Percentiles rank a stretch among this genome's conserved stretches.
These are phyloP conservation scores for Microcera coccophila DNA, from an alignment of 2,329 filamentous ascomycete species.

Conservation along the genomic window DNA sequence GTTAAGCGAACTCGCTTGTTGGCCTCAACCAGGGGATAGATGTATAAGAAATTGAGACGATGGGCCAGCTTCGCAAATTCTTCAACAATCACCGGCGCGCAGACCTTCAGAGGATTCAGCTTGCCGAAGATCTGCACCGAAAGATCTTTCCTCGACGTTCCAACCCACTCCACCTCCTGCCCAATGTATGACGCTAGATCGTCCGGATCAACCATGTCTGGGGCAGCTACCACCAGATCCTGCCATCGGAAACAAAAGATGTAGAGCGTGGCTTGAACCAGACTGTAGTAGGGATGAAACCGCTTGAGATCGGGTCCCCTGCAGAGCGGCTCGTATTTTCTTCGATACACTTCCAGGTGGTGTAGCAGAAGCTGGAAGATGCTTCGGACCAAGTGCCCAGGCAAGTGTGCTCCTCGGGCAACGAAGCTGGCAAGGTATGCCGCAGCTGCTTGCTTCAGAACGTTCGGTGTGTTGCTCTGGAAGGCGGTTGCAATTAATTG, in stretches of 20 bases:
- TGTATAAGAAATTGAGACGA: conserved; percentile 82
- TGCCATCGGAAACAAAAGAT: conserved; percentile 98
- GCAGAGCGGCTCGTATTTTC: conserved; percentile 67
- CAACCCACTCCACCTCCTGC: conserved; percentile 74
- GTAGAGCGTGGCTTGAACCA: conserved; percentile 85
- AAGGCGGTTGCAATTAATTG: conserved; percentile 54
- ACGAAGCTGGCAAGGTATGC: conserved; percentile 95
- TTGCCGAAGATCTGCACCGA: conserved; percentile 77
- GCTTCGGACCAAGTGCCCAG: conserved; percentile 69
- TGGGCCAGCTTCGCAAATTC: conserved; percentile 88
- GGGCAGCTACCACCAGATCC: conserved; percentile 67
- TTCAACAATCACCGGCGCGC: conserved; percentile 81
- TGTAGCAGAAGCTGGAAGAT: conserved; percentile 76
- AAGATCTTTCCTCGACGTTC: conserved; percentile 69
- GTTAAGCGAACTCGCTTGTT: conserved; percentile 87
- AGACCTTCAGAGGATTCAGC: conserved; percentile 93
- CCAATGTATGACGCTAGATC: conserved; percentile 58
- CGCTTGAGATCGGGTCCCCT: conserved; percentile 80
- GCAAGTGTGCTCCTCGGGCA: conserved; percentile 79
- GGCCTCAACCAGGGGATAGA: conserved; percentile 80
- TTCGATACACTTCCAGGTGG: conserved; percentile 72
- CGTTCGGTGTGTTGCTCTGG: conserved; percentile 63
- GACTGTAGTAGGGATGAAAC: conserved; percentile 81
- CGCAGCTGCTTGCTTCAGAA: conserved; percentile 77
- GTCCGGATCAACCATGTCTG: conserved; percentile 59